Base-by-base conservation (phyloP, 495 filamentous ascomycete species). In the Evernia prunastri region DNA sequence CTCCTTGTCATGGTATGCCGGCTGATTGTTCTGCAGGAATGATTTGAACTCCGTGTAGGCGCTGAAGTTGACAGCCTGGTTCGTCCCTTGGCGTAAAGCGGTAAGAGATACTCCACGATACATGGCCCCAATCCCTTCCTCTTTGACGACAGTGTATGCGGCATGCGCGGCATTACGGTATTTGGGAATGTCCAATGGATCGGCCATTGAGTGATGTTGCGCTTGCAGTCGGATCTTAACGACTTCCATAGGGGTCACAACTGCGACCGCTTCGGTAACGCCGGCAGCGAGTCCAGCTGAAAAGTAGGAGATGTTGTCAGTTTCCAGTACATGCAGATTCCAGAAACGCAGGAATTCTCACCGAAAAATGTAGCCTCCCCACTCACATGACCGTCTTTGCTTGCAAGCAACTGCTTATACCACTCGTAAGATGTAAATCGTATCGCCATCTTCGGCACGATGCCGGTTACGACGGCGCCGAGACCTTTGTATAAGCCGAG, bases 391-490 rank as follows among this genome's bases (percentile, higher is more conserved):
- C 88, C 86, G 11, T 88, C 74, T 69, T 86, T 79, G 75, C 89
- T 79, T 37, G 89, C 87, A 4, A 97, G 79, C 68, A 88, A 59
- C 71, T 87, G 84, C 82, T 97, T 99, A 75, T 97, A 99, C 68
- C 83, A 84, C 77, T 97, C 95, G 75, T 96, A 99, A 65, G 89
- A 94, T 37, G 95, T 96, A 79, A 99, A 99, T 23, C 94, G 90
- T 70, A 97, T 97, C 60, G 94, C 95, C 94, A 99, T 99, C 79
- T 99, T 99, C 18, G 94, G 94, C 40, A 99, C 87, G 76, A 99
- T 99, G 64, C 94, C 94, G 25, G 93, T 96, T 58, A 97, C 75
- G 61, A 99, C 94, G 58, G 94, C 94, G 39, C 94, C 94, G 15
- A 99, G 82, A 70, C 94, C 94, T 80, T 97, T 97, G 82, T 99